Base-by-base conservation (phyloP, 208 protist genomes). In the Trypanosoma cruzi region DNA sequence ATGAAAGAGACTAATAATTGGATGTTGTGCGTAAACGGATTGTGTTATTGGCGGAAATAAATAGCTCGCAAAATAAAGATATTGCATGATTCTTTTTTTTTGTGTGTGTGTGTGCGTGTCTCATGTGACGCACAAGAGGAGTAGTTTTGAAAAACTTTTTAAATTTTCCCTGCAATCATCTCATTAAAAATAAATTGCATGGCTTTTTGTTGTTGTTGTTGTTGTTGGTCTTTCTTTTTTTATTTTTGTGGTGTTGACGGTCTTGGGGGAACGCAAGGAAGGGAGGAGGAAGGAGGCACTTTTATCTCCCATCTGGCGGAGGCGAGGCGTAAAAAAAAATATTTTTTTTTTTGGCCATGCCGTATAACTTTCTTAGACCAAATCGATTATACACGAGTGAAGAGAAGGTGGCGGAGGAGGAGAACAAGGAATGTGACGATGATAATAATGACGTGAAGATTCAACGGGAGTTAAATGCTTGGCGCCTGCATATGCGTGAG, bases 401-500 rank as follows among this genome's bases (percentile, higher is more conserved):
- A 28, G 42, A 26, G 16, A 52, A 4, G 46, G 20, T 11, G 11
- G 22, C 4, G 48, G 48, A 18, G 18, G 22, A 4, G 48, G 18
- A 26, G 22, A n/a, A 52, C 1, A 22, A 52, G 3, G 48, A 26
- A 11, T 11, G n/a, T n/a, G 48, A 52, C 6, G 18, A 72, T 0
- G n/a, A 61, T 8, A 26, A 42, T 8, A 42, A 69, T 6, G 79
- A 80, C 50, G 28, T 44, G 42, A 61, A 54, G 18, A 68, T 85
- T 32, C 61, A 85, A 46, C 63, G 37, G 1, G 72, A 81, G 50
- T 58, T 85, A 1, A 13, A 46, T 32, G 16, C 56, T 4, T 85
- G 74, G 80, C 70, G 71, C 6, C 46, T 44, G 8, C 36, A 76
- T 8, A 85, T 85, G 80, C 70, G 80, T 29, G 60, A 62, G n/a